phyloP scores from a whole-genome alignment of 106 monocot genomes.

The Dioscorea zingiberensis region DNA sequence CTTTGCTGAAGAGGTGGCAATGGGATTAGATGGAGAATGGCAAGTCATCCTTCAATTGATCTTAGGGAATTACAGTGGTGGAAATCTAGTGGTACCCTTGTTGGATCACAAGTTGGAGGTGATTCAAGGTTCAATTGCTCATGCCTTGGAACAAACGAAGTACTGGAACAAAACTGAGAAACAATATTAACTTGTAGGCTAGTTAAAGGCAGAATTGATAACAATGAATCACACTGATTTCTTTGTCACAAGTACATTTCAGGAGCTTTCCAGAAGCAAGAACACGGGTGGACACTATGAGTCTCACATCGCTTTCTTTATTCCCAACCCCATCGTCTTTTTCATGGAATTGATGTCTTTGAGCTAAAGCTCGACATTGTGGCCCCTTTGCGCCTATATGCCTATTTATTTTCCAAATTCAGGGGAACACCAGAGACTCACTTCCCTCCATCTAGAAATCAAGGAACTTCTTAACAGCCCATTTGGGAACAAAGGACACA shows the following conservation, averaged over 20 bases:
- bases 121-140: slow-evolving; percentile 76
- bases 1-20: slow-evolving; percentile 88
- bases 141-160: slow-evolving; percentile 69
- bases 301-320: slow-evolving; percentile 30
- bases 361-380: slow-evolving; percentile 46
- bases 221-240: slow-evolving; percentile 93
- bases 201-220: slow-evolving; percentile 64
- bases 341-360: slow-evolving; percentile 50
- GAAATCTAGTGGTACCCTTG: slow-evolving; percentile 60
- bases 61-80: slow-evolving; percentile 84
- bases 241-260: slow-evolving; percentile 89
- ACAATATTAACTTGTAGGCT: slow-evolving; percentile 49
- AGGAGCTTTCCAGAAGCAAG: slow-evolving; percentile 82
- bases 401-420: slow-evolving; percentile 38
- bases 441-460: slow-evolving; percentile 30
- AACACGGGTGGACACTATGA: slow-evolving; percentile 38
- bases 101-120: slow-evolving; percentile 79
- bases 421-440: slow-evolving; percentile 33
- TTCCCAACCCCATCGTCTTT: slow-evolving; percentile 43
- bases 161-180: slow-evolving; percentile 71
- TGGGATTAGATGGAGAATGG: slow-evolving; percentile 64
- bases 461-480: slow-evolving; percentile 41
- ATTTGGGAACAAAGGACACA: slow-evolving; percentile 33
- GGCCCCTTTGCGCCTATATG: slow-evolving; percentile 43
- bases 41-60: slow-evolving; percentile 81